Evolutionary conservation across 2,329 filamentous ascomycete genomes (phyloP).

Genomic region (Xylariaceae sp.): DNA sequence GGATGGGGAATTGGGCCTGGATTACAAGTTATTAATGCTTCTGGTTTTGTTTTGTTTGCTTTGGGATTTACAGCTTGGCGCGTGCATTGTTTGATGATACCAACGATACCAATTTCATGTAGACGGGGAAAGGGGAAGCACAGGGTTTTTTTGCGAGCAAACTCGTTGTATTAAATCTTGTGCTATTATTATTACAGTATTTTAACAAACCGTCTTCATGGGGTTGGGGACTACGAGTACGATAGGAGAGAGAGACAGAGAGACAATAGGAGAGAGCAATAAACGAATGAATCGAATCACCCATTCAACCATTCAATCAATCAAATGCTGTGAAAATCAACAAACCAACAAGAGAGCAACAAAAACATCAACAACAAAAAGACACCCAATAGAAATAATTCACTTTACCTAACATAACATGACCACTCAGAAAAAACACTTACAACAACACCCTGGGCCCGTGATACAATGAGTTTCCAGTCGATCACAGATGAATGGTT

Average conservation of each 20-base stretch:
- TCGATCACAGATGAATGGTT: background rate
- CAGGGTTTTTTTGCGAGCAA: background rate
- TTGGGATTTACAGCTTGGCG: conserved; percentile 7
- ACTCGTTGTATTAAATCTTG: conserved; percentile 12
- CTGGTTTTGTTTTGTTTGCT: conserved; percentile 1
- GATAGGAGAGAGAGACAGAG: too few species aligned
- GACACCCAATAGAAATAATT: background rate
- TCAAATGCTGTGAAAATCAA: too few species aligned
- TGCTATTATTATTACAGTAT: background rate
- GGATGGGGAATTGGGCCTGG: background rate
- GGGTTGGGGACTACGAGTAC: background rate
- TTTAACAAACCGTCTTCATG: background rate
- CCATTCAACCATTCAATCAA: background rate
- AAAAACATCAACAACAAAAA: too few species aligned
- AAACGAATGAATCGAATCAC: conserved; percentile 8
- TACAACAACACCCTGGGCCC: too few species aligned
- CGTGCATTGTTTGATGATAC: conserved; percentile 19
- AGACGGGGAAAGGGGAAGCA: conserved; percentile 1
- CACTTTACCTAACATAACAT: background rate
- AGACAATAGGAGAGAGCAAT: too few species aligned
- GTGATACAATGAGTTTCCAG: background rate
- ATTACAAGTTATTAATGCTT: conserved; percentile 2
- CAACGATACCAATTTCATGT: conserved; percentile 16
- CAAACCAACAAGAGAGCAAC: background rate
- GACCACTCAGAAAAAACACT: background rate